These are phyloP conservation scores for Lippia alba DNA, from an alignment of 305 asterid genomes.

Conservation along the genomic window DNA sequence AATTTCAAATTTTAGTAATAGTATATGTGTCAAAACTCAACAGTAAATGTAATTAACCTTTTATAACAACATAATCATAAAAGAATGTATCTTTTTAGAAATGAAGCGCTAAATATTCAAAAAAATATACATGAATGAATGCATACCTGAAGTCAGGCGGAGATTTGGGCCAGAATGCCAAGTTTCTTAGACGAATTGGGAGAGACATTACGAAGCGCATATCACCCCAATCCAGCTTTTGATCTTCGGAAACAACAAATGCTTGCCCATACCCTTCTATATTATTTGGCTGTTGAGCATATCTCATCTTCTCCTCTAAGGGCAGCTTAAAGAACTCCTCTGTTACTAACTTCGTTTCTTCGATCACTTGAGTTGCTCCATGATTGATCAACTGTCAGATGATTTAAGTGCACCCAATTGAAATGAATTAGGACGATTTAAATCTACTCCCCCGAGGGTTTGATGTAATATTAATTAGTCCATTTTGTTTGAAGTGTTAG, in stretches of 20 bases:
- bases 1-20: no score
- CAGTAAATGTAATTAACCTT: no score
- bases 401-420: no score
- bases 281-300: conserved; percentile 24
- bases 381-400: conserved; percentile 32
- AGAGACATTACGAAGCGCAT: conserved; percentile 36
- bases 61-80: no score
- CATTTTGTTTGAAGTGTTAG: no score
- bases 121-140: no score
- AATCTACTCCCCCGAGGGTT: no score
- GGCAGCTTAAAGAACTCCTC: conserved; percentile 41
- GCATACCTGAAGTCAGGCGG: conserved; percentile 30
- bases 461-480: no score
- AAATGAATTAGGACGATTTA: no score
- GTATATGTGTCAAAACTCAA: no score
- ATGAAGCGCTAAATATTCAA: no score
- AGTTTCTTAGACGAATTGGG: conserved; percentile 29
- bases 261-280: conserved; percentile 44
- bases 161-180: conserved; percentile 27
- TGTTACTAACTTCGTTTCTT: conserved; percentile 27
- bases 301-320: conserved; percentile 29
- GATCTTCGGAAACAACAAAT: conserved; percentile 41
- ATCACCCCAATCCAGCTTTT: conserved; percentile 43
- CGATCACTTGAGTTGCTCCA: conserved; percentile 25
- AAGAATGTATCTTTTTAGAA: no score